A percentile compares a stretch with the other conserved stretches of the same genome.
Conservation (phyloP, 2,329 filamentous ascomycete genomes). For the Alternaria sp. region DNA sequence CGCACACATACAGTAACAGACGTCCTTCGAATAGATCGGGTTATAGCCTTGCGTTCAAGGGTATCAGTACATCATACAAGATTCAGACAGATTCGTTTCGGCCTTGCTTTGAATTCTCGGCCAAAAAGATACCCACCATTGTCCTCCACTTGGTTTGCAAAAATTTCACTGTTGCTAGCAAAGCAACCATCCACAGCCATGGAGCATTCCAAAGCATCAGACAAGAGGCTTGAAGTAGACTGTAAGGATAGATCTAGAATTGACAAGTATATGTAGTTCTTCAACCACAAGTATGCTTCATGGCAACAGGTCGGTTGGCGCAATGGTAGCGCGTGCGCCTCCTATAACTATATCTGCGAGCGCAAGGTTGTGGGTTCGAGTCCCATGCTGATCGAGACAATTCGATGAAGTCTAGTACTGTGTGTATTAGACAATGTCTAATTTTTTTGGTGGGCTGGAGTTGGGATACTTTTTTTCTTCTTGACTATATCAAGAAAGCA, state of each 20-base stretch:
- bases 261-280: background rate
- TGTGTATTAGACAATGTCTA: background rate
- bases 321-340: conserved; percentile 53
- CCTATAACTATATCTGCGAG: conserved; percentile 34
- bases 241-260: too few relatives aligned
- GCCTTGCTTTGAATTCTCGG: background rate
- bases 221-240: background rate
- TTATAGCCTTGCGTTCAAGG: background rate
- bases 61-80: background rate
- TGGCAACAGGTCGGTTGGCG: conserved; percentile 43
- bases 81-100: background rate
- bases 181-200: background rate
- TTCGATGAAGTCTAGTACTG: background rate
- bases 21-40: background rate
- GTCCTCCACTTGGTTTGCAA: conserved; percentile 1
- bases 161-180: background rate
- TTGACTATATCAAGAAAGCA: background rate
- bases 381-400: conserved; percentile 42
- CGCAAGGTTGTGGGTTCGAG: conserved; percentile 51
- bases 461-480: background rate
- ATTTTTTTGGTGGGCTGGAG: background rate
- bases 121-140: background rate
- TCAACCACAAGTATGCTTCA: background rate
- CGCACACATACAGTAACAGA: background rate
- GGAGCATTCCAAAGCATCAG: background rate